Evolutionary conservation across 2,329 filamentous ascomycete genomes (phyloP).

Genomic region (Aspergillus ruber): DNA sequence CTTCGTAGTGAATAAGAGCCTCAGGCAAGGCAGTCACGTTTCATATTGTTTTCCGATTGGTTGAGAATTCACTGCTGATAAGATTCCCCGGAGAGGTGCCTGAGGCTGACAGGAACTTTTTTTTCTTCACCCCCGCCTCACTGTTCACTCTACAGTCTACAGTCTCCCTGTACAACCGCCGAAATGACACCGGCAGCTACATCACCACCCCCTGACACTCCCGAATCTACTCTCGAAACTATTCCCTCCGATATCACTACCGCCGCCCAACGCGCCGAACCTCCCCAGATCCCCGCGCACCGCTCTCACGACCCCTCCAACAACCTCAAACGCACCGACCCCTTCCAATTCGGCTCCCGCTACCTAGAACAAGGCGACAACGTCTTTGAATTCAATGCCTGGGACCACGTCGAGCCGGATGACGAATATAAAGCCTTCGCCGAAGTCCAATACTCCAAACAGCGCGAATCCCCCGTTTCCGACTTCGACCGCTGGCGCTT

Average conservation of each 20-base stretch:
- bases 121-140: slow-evolving; percentile 6
- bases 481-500: slow-evolving; percentile 90
- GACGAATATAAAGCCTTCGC: slow-evolving; percentile 80
- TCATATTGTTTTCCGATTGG: slow-evolving; percentile 15
- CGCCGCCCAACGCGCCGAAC: slow-evolving; percentile 41
- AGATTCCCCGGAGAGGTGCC: slow-evolving; percentile 1
- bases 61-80: not conserved
- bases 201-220: not conserved
- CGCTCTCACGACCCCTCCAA: slow-evolving; percentile 62
- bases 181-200: not conserved
- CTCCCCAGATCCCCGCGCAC: slow-evolving; percentile 48
- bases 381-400: slow-evolving; percentile 96
- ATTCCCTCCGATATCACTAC: slow-evolving; percentile 18
- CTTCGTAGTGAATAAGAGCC: slow-evolving; percentile 2
- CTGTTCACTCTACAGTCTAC: slow-evolving; percentile 1
- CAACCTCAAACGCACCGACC: slow-evolving; percentile 81
- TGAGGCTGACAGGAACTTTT: slow-evolving; percentile 1
- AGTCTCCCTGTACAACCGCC: not conserved
- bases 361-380: slow-evolving; percentile 77
- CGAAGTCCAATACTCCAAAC: slow-evolving; percentile 74
- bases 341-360: slow-evolving; percentile 92
- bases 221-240: not conserved
- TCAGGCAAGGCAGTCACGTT: slow-evolving; percentile 31
- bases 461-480: slow-evolving; percentile 78
- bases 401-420: slow-evolving; percentile 96